Evolutionary conservation across 179 eudicot genomes (phyloP).

Genomic region (Beta macrorhiza): DNA sequence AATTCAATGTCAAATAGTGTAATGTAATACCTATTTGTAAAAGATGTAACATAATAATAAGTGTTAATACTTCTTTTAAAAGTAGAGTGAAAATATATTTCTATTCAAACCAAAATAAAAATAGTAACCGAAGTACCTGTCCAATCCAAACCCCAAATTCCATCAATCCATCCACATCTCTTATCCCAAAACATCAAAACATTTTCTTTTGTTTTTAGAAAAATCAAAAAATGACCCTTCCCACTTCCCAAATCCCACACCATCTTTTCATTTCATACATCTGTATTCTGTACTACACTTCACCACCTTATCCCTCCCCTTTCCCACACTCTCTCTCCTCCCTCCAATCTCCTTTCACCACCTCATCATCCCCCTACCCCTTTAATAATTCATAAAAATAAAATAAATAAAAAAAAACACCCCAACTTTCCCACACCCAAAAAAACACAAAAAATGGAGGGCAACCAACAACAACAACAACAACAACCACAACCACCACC

Average conservation of each 20-base stretch:
- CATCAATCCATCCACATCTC: constrained; percentile 13
- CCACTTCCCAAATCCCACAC: constrained; percentile 10
- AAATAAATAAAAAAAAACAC: neutral
- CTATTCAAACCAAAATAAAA: neutral
- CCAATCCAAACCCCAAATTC: neutral
- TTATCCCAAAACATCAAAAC: neutral
- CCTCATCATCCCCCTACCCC: neutral
- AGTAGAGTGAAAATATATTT: neutral
- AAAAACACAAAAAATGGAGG: constrained; percentile 32
- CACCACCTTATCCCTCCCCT: neutral
- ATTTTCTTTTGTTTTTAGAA: too few relatives aligned
- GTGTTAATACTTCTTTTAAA: too few relatives aligned
- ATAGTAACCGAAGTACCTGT: neutral
- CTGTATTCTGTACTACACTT: neutral
- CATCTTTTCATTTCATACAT: neutral
- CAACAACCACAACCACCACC: neutral
- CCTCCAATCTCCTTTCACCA: neutral
- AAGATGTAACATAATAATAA: too few relatives aligned
- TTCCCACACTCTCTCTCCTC: neutral
- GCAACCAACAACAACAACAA: constrained; percentile 27
- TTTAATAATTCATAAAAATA: too few relatives aligned
- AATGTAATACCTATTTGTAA: too few relatives aligned
- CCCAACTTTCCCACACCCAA: too few relatives aligned
- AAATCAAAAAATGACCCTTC: constrained; percentile 6
- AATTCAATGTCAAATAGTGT: too few relatives aligned